Evolutionary conservation across 768 basidiomycete species (phyloP).

Genomic region (Heimioporus sp.): DNA sequence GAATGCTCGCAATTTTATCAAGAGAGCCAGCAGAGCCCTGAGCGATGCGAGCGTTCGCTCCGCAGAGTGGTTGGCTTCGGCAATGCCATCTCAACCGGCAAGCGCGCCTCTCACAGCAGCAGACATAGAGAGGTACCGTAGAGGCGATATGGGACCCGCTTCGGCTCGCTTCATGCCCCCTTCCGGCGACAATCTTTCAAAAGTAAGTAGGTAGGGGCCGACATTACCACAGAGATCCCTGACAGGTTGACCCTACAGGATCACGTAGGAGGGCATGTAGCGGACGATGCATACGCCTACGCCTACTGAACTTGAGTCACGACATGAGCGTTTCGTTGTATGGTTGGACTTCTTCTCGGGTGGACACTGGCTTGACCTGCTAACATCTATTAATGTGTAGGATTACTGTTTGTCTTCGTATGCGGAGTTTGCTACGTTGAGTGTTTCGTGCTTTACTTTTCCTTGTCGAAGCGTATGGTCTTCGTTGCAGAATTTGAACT

Average conservation of each 20-base stretch:
- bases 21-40: constrained; percentile 19
- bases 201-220: background rate
- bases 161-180: background rate
- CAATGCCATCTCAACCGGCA: constrained; percentile 12
- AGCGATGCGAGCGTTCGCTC: constrained; percentile 31
- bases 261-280: constrained; percentile 24
- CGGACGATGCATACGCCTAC: constrained; percentile 35
- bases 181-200: background rate
- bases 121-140: constrained; percentile 29
- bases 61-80: constrained; percentile 30
- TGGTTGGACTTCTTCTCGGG: background rate
- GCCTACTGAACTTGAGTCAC: constrained; percentile 15
- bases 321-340: constrained; percentile 26
- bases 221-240: too few relatives aligned
- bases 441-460: background rate
- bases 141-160: constrained; percentile 9
- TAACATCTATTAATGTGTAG: constrained; percentile 9
- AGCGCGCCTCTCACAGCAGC: constrained; percentile 13
- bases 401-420: constrained; percentile 6
- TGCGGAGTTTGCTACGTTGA: background rate
- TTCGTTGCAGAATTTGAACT: constrained; percentile 7
- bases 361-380: background rate
- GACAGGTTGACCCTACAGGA: constrained; percentile 7
- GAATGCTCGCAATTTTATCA: constrained; percentile 14
- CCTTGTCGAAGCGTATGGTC: background rate